Percentiles rank a stretch among this genome's conserved stretches.
Evolutionary conservation across 192 early-diverging fungal genomes (phyloP).

Genomic region (Allomyces macrogynus): DNA sequence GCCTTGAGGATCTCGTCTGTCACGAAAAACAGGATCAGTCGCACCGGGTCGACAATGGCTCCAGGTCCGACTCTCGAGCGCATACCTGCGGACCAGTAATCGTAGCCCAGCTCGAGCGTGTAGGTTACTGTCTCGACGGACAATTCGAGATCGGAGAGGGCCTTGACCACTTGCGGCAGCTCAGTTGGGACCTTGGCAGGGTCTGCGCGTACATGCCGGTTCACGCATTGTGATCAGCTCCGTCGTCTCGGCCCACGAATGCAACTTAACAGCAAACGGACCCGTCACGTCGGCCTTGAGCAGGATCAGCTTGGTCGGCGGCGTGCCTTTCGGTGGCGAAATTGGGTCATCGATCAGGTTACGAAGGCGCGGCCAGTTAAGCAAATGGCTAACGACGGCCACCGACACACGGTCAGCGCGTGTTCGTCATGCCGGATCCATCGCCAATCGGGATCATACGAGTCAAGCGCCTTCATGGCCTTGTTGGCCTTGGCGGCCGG

Average conservation of each 20-base stretch:
- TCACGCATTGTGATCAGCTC: slow-evolving; percentile 3
- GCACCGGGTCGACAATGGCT: not conserved
- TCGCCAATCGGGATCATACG: slow-evolving; percentile 10
- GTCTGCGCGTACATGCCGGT: not conserved
- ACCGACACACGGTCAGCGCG: not conserved
- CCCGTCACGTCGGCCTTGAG: slow-evolving; percentile 8
- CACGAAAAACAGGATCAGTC: not conserved
- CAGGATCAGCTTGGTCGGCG: slow-evolving; percentile 25
- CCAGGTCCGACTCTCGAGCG: not conserved
- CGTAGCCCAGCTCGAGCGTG: slow-evolving; percentile 48
- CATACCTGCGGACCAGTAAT: slow-evolving; percentile 70
- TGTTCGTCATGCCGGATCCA: not conserved
- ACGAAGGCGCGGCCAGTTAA: slow-evolving; percentile 39
- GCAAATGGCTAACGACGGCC: slow-evolving; percentile 20
- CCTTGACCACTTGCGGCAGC: slow-evolving; percentile 19
- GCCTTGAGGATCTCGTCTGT: slow-evolving; percentile 72
- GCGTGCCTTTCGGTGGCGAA: slow-evolving; percentile 23
- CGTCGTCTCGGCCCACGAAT: not conserved
- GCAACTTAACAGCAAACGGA: slow-evolving; percentile 13
- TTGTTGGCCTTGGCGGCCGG: slow-evolving; percentile 29
- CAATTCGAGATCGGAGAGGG: slow-evolving; percentile 4
- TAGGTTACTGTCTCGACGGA: slow-evolving; percentile 29
- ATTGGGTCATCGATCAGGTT: slow-evolving; percentile 38
- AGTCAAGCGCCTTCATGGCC: slow-evolving; percentile 19
- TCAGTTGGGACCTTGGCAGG: slow-evolving; percentile 4